A percentile compares a stretch with the other conserved stretches of the same genome.
phyloP scores from a whole-genome alignment of 345 rosid genomes.

The Arabidopsis thaliana region DNA sequence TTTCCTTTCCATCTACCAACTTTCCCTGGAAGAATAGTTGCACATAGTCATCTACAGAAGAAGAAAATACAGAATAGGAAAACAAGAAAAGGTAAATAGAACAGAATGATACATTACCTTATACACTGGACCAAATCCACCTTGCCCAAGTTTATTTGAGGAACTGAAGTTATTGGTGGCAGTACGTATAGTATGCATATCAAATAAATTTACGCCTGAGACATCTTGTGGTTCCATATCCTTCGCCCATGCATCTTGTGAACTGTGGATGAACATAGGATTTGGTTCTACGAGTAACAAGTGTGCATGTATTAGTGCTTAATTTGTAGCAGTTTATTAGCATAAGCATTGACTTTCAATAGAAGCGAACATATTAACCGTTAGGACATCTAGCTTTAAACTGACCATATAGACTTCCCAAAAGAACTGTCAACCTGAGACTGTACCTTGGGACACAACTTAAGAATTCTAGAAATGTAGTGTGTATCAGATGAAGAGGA shows the following conservation, averaged over 20 bases:
- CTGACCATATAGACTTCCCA: neutral
- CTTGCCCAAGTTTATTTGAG: conserved; percentile 44
- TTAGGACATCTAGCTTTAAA: neutral
- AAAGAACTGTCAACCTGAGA: neutral
- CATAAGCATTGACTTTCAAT: neutral
- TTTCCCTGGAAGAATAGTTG: conserved; percentile 44
- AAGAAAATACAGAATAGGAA: neutral
- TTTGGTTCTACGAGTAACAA: conserved; percentile 19
- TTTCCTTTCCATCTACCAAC: conserved; percentile 50
- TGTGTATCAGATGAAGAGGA: neutral
- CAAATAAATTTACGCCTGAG: conserved; percentile 32
- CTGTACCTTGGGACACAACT: neutral
- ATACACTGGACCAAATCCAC: conserved; percentile 49
- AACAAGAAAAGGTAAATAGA: neutral
- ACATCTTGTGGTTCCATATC: conserved; percentile 26
- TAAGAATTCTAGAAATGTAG: neutral
- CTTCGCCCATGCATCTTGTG: conserved; percentile 23
- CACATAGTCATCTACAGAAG: neutral
- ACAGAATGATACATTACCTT: conserved; percentile 26
- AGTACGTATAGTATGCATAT: conserved; percentile 25
- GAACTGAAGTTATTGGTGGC: conserved; percentile 38
- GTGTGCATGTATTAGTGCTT: conserved; percentile 15
- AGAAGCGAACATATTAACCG: neutral
- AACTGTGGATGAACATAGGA: neutral
- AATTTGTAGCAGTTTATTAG: conserved; percentile 6